Conservation (phyloP, 169 alveolate species). For the Plasmodium knowlesi region DNA sequence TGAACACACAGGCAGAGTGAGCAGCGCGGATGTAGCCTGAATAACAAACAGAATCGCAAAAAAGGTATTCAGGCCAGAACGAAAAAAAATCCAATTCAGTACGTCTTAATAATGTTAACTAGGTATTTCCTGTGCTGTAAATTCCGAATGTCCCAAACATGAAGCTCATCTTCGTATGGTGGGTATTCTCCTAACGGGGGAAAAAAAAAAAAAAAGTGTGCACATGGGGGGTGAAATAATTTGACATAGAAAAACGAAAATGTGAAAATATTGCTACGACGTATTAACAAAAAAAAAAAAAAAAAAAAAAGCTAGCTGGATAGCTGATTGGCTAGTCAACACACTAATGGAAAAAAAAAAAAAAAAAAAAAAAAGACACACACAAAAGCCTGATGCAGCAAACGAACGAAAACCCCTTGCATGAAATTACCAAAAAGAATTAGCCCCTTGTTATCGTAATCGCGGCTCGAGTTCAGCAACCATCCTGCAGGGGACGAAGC, state of each 20-base stretch:
- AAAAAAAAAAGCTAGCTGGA: background rate
- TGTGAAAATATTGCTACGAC: background rate
- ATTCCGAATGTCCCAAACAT: conserved; percentile 60
- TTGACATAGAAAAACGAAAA: background rate
- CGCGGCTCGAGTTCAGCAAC: conserved; percentile 45
- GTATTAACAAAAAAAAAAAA: background rate
- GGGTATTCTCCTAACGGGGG: conserved; percentile 61
- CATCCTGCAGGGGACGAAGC: conserved; percentile 48
- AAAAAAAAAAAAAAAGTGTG: background rate
- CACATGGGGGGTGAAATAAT: background rate
- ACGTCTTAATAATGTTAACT: conserved; percentile 58
- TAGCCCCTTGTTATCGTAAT: conserved; percentile 64
- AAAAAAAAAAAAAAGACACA: background rate
- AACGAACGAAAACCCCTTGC: background rate
- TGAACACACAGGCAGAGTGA: background rate
- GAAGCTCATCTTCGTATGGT: conserved; percentile 76
- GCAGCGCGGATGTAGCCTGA: background rate
- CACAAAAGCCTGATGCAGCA: background rate
- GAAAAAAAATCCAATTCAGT: conserved; percentile 17
- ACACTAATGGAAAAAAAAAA: background rate
- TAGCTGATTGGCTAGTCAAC: background rate
- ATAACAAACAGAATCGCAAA: background rate
- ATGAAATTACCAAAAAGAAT: conserved; percentile 61
- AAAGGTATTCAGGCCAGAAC: background rate
- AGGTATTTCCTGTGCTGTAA: conserved; percentile 59